Base-by-base conservation (phyloP, 1,284 basidiomycete species). In the Phylloporus sp. region DNA sequence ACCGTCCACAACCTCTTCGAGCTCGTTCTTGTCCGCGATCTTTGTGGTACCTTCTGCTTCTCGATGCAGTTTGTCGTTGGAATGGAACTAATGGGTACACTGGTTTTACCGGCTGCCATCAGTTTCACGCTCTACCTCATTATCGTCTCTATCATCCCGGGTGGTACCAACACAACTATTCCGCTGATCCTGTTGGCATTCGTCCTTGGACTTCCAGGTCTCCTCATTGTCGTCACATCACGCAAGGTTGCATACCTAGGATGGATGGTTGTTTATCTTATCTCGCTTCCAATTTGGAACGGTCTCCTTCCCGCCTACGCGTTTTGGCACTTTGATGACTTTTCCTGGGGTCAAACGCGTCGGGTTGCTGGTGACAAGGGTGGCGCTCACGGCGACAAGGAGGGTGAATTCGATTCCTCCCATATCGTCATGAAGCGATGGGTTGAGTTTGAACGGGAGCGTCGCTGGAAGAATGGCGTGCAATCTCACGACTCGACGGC, bases 251-350 rank as follows among this genome's bases (percentile, higher is more conserved):
- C 92, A 24, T 98, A 98, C 76, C 85, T 98, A 56, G 91, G 96
- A 13, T 99, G 98, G 97, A 98, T 99, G 95, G 66, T 97, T 65
- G 83, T 98, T 66, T 99, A 99, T 77, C 86, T 99, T 20, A 55
- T 97, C 62, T 97, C 96, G 26, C 82, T 98, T 40, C 96, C 96
- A 6, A 88, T 98, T 58, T 98, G 96, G 96, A 98, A 98, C 81
- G 95, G 96, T 71, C 84, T 97, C 65, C 85, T 98, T 15, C 96
- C 96, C 2, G 90, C 94, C 3, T 98, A 98, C 78, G 87, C 96
- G 40, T 99, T 95, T 81, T 98, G 96, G 96, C 96, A 98, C 79
- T 98, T 99, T 78, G 97, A 99, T 76, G 98, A 99, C 82, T 99
- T 99, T 80, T 95, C 94, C 24, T 99, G 97, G 97, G 98, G 98